phyloP scores from a whole-genome alignment of 805 yeast species.

The Teunomyces barrocoloradensis region DNA sequence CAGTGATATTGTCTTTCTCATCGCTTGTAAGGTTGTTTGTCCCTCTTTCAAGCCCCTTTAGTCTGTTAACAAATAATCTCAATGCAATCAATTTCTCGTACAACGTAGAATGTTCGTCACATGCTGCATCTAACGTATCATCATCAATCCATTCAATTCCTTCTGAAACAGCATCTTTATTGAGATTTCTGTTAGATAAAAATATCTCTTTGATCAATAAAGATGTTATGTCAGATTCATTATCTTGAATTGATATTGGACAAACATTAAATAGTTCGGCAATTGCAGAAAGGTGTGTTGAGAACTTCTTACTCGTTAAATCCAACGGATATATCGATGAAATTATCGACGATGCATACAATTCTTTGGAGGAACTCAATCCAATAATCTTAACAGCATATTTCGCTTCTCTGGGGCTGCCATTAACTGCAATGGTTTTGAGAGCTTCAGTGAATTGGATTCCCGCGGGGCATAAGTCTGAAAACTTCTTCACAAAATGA shows the following conservation, averaged over 20 bases:
- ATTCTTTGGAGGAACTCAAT: slow-evolving; percentile 43
- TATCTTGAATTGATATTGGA: slow-evolving; percentile 48
- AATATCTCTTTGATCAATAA: slow-evolving; percentile 61
- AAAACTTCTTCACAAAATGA: slow-evolving; percentile 53
- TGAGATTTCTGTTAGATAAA: slow-evolving; percentile 45
- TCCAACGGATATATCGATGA: slow-evolving; percentile 51
- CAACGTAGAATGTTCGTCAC: slow-evolving; percentile 28
- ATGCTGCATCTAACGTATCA: slow-evolving; percentile 30
- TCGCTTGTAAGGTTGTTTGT: slow-evolving; percentile 9
- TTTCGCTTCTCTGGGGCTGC: slow-evolving; percentile 60
- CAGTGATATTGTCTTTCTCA: slow-evolving; percentile 36
- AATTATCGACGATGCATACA: slow-evolving; percentile 37
- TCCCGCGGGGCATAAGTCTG: slow-evolving; percentile 46
- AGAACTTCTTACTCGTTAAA: slow-evolving; percentile 33
- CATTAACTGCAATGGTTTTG: slow-evolving; percentile 45
- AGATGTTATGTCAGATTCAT: slow-evolving; percentile 57
- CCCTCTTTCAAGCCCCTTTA: slow-evolving; percentile 31
- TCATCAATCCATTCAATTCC: slow-evolving; percentile 49
- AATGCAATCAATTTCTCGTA: slow-evolving; percentile 52
- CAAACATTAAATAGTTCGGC: slow-evolving; percentile 55
- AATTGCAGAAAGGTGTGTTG: slow-evolving; percentile 57
- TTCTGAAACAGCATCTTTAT: slow-evolving; percentile 22
- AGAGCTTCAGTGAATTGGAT: slow-evolving; percentile 45
- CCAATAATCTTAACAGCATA: slow-evolving; percentile 61
- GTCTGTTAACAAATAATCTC: slow-evolving; percentile 57